Evolutionary conservation across 371 early-diverging fungal species (phyloP).

Genomic region (Mucor saturninus): DNA sequence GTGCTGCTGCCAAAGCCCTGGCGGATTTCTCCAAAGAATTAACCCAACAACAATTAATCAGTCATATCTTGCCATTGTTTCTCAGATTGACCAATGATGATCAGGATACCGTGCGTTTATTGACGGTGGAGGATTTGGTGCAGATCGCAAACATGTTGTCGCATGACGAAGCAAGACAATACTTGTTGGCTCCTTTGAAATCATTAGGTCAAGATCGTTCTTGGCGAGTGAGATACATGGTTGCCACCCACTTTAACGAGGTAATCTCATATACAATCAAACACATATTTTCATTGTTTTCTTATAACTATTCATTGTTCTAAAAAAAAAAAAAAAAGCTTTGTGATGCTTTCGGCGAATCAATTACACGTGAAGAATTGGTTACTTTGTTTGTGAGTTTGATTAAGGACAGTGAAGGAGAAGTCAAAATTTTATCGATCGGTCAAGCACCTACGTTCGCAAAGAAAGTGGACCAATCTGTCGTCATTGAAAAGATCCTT

Average conservation of each 20-base stretch:
- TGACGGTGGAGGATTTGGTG: constrained; percentile 92
- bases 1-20: constrained; percentile 91
- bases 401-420: constrained; percentile 96
- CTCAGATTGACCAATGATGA: constrained; percentile 82
- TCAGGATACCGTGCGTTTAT: constrained; percentile 95
- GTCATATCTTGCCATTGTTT: constrained; percentile 75
- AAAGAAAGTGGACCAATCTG: constrained; percentile 78
- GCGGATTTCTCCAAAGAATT: constrained; percentile 53
- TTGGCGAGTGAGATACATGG: constrained; percentile 98
- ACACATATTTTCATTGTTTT: not conserved
- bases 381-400: constrained; percentile 63
- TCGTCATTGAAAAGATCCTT: constrained; percentile 80
- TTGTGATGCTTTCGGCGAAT: constrained; percentile 42
- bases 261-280: constrained; percentile 39
- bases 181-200: constrained; percentile 76
- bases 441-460: constrained; percentile 68
- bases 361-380: constrained; percentile 44
- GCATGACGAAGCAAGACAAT: constrained; percentile 77
- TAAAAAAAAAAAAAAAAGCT: constrained; percentile 22
- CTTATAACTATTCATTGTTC: not conserved
- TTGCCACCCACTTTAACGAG: constrained; percentile 93
- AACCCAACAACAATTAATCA: constrained; percentile 74
- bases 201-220: constrained; percentile 88
- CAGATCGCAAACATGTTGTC: constrained; percentile 84
- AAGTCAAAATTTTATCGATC: constrained; percentile 91